phyloP scores from a whole-genome alignment of 2,329 filamentous ascomycete genomes.

The Colletotrichum godetiae region DNA sequence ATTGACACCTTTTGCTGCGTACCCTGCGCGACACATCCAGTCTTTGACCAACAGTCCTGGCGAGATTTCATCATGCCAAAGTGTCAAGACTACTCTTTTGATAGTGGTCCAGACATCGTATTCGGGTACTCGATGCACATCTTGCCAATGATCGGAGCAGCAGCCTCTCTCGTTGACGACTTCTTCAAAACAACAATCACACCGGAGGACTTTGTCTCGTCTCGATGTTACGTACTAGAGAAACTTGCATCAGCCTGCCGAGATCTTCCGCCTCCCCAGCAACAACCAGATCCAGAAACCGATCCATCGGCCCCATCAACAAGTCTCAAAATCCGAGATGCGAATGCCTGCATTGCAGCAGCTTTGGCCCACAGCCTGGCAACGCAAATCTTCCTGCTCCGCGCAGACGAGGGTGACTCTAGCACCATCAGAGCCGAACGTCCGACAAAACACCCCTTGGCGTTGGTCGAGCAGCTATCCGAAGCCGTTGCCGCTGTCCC shows the following conservation, averaged over 20 bases:
- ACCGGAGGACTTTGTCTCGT: background rate
- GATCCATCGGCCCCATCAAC: background rate
- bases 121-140: conserved; percentile 22
- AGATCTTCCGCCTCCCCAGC: background rate
- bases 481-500: conserved; percentile 12
- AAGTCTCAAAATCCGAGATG: background rate
- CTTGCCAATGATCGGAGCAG: conserved; percentile 8
- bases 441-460: background rate
- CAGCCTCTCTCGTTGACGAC: conserved; percentile 11
- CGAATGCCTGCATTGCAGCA: conserved; percentile 25
- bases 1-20: conserved; percentile 23
- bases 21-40: conserved; percentile 15
- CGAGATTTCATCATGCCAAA: background rate
- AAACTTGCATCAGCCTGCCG: background rate
- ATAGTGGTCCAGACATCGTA: conserved; percentile 18
- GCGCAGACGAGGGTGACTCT: conserved; percentile 1
- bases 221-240: conserved; percentile 1
- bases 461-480: background rate
- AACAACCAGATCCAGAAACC: background rate
- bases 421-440: background rate
- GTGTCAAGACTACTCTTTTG: background rate
- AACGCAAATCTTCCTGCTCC: conserved; percentile 25
- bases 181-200: background rate
- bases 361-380: conserved; percentile 15
- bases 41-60: conserved; percentile 15